Conservation (phyloP, 2,329 filamentous ascomycete species). For the Cladosporium sp. region DNA sequence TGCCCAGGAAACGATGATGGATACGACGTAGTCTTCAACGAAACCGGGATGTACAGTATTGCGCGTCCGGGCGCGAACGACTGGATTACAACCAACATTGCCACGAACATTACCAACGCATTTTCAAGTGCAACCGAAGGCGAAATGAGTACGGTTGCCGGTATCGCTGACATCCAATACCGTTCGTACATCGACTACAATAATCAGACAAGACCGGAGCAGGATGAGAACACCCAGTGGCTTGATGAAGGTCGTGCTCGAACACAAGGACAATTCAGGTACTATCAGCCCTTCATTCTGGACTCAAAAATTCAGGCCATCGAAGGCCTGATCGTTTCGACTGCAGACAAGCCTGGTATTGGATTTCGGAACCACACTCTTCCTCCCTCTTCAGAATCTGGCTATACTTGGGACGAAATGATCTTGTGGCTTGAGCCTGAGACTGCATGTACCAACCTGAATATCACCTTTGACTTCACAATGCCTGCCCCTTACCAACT, state of each 20-base stretch:
- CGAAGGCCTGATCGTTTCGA: slow-evolving; percentile 12
- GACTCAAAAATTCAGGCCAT: slow-evolving; percentile 6
- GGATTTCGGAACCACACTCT: slow-evolving; percentile 14
- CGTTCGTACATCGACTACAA: slow-evolving; percentile 15
- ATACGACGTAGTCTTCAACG: neutral
- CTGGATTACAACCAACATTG: slow-evolving; percentile 5
- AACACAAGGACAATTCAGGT: slow-evolving; percentile 11
- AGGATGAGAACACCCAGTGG: neutral
- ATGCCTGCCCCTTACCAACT: neutral
- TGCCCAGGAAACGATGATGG: slow-evolving; percentile 14
- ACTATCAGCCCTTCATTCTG: slow-evolving; percentile 12
- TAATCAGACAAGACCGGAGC: slow-evolving; percentile 7
- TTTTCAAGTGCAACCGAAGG: neutral
- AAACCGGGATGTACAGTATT: neutral
- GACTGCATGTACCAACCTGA: slow-evolving; percentile 9
- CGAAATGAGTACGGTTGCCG: slow-evolving; percentile 2
- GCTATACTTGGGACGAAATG: slow-evolving; percentile 2
- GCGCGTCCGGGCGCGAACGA: neutral
- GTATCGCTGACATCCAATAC: slow-evolving; percentile 12
- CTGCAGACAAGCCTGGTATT: slow-evolving; percentile 1
- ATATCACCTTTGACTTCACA: slow-evolving; percentile 11
- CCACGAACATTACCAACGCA: slow-evolving; percentile 7
- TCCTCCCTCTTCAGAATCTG: slow-evolving; percentile 9
- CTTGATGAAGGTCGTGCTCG: slow-evolving; percentile 6
- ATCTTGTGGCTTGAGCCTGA: slow-evolving; percentile 12